Evolutionary conservation across 2,329 filamentous ascomycete species (phyloP).

Genomic region (Trichocomaceae sp.): DNA sequence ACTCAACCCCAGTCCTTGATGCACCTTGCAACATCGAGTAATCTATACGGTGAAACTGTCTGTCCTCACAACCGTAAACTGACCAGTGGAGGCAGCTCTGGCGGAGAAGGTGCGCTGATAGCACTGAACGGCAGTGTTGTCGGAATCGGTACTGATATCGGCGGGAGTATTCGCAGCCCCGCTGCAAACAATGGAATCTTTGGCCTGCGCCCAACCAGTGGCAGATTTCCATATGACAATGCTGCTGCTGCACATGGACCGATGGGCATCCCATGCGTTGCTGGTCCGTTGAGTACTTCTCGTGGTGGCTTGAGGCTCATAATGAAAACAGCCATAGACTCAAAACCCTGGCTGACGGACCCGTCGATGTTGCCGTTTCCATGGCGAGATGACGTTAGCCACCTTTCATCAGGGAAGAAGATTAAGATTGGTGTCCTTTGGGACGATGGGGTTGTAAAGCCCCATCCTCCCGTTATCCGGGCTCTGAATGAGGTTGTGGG

Average conservation of each 20-base stretch:
- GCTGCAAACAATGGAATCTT: slow-evolving; percentile 30
- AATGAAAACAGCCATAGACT: slow-evolving; percentile 27
- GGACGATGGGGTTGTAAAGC: slow-evolving; percentile 43
- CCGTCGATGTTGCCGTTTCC: slow-evolving; percentile 30
- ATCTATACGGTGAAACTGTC: slow-evolving; percentile 19
- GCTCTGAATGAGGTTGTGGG: slow-evolving; percentile 44
- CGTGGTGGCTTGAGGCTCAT: slow-evolving; percentile 23
- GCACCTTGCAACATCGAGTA: slow-evolving; percentile 36
- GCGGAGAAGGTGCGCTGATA: slow-evolving; percentile 31
- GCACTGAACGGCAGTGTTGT: slow-evolving; percentile 29
- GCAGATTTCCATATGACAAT: not conserved
- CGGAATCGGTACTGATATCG: slow-evolving; percentile 31
- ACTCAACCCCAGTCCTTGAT: slow-evolving; percentile 59
- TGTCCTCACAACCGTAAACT: slow-evolving; percentile 25
- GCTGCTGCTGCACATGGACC: slow-evolving; percentile 1
- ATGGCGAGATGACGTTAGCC: slow-evolving; percentile 20
- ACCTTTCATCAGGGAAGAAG: slow-evolving; percentile 42
- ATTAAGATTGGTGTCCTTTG: slow-evolving; percentile 10
- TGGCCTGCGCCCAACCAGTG: slow-evolving; percentile 27
- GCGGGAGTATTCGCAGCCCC: slow-evolving; percentile 30
- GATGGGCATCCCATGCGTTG: slow-evolving; percentile 18
- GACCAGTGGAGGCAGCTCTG: slow-evolving; percentile 25
- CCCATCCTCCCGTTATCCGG: slow-evolving; percentile 56
- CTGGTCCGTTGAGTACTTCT: slow-evolving; percentile 23
- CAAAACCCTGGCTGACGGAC: slow-evolving; percentile 28